Evolutionary conservation across 192 early-diverging fungal genomes (phyloP).

Genomic region (Mortierella hygrophila): DNA sequence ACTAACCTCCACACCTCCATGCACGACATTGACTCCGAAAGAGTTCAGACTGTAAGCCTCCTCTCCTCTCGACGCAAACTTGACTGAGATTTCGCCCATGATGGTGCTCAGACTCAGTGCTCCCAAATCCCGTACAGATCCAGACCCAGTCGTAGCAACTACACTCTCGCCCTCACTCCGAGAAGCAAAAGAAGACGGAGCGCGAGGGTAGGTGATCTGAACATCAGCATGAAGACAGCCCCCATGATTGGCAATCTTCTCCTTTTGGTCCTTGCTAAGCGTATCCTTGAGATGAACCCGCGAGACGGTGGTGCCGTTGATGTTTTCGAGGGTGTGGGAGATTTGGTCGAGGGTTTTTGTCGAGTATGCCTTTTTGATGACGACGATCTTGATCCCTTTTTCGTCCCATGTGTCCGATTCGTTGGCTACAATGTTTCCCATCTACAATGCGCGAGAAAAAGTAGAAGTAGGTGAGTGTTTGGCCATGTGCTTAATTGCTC

Average conservation of each 20-base stretch:
- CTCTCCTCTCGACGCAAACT: not conserved
- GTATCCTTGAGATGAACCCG: constrained; percentile 4
- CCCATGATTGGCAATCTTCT: not conserved
- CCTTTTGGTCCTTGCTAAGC: constrained; percentile 8
- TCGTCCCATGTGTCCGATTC: not conserved
- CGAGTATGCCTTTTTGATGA: not conserved
- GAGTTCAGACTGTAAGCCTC: not conserved
- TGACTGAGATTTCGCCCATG: not conserved
- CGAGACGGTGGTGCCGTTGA: not conserved
- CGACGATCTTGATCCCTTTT: not conserved
- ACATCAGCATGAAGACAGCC: constrained; percentile 21
- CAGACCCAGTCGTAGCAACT: not conserved
- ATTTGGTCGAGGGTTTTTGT: not conserved
- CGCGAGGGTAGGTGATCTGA: constrained; percentile 23
- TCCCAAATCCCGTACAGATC: not conserved
- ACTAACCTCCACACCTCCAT: constrained; percentile 8
- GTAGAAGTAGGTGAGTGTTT: not conserved
- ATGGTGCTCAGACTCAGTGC: not conserved
- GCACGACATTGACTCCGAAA: not conserved
- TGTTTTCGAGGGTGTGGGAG: not conserved
- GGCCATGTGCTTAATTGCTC: not conserved
- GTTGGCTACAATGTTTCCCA: constrained; percentile 18
- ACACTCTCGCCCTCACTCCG: not conserved
- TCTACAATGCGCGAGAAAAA: not conserved
- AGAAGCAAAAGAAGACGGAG: not conserved